phyloP scores from a whole-genome alignment of 192 early-diverging fungal species.

The Radiomyces spectabilis region DNA sequence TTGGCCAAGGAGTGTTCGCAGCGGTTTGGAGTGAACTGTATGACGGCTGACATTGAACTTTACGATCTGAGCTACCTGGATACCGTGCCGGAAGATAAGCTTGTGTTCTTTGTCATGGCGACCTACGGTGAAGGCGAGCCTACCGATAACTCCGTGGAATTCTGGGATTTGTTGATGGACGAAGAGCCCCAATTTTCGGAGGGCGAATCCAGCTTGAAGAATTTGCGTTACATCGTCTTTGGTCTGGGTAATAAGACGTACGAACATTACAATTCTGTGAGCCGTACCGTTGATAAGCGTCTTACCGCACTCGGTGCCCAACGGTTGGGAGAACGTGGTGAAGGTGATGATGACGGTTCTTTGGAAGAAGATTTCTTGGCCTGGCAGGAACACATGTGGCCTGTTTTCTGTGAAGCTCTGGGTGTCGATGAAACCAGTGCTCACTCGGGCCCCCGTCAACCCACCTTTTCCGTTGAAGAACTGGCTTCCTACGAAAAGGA shows the following conservation, averaged over 20 bases:
- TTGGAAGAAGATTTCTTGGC: slow-evolving; percentile 94
- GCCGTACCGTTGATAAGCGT: slow-evolving; percentile 57
- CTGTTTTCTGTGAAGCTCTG: slow-evolving; percentile 65
- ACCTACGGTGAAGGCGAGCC: slow-evolving; percentile 98
- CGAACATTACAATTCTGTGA: slow-evolving; percentile 85
- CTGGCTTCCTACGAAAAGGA: slow-evolving; percentile 22
- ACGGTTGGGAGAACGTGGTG: slow-evolving; percentile 73
- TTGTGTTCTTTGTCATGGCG: slow-evolving; percentile 90
- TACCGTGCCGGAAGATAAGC: slow-evolving; percentile 54
- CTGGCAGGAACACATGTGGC: slow-evolving; percentile 89
- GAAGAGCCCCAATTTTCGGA: slow-evolving; percentile 63
- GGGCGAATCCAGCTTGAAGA: slow-evolving; percentile 45
- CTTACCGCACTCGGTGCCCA: slow-evolving; percentile 67
- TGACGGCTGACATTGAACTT: slow-evolving; percentile 84
- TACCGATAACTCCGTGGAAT: slow-evolving; percentile 94
- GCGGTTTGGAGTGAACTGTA: slow-evolving; percentile 61
- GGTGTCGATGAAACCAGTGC: slow-evolving; percentile 46
- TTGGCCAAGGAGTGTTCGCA: slow-evolving; percentile 79
- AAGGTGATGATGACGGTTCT: slow-evolving; percentile 95
- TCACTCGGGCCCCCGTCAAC: slow-evolving; percentile 12
- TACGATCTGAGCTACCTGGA: slow-evolving; percentile 85
- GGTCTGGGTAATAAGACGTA: slow-evolving; percentile 89
- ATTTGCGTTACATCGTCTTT: slow-evolving; percentile 65
- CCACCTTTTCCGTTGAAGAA: slow-evolving; percentile 50
- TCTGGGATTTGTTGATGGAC: slow-evolving; percentile 81